A percentile compares a stretch with the other conserved stretches of the same genome.
Evolutionary conservation across 2,329 filamentous ascomycete genomes (phyloP).

Genomic region (Acephala macrosclerotiorum): DNA sequence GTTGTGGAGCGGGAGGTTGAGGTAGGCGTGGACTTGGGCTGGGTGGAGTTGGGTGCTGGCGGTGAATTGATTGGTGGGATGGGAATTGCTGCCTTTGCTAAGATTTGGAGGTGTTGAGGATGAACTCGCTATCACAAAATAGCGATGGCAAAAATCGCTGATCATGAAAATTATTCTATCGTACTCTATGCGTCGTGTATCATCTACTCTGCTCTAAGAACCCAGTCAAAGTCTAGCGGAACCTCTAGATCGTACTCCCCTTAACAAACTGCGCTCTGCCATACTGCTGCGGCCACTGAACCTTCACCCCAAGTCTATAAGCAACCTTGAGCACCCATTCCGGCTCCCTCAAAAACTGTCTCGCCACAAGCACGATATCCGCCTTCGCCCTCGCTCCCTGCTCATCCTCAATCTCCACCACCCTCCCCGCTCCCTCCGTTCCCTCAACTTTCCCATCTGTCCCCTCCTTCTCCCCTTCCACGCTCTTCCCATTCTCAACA

Average conservation of each 20-base stretch:
- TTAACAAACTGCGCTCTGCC: slow-evolving; percentile 34
- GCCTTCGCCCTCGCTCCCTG: slow-evolving; percentile 44
- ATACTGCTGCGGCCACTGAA: slow-evolving; percentile 65
- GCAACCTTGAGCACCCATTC: slow-evolving; percentile 78
- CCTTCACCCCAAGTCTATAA: slow-evolving; percentile 72
- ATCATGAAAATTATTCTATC: slow-evolving; percentile 3
- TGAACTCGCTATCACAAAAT: neutral
- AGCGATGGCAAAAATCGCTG: neutral
- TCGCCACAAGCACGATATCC: slow-evolving; percentile 75
- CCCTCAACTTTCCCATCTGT: slow-evolving; percentile 18
- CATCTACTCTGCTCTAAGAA: neutral
- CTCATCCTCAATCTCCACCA: slow-evolving; percentile 24
- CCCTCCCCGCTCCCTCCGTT: neutral
- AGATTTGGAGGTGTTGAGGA: neutral
- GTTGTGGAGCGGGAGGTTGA: too few relatives aligned
- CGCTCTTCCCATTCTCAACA: slow-evolving; percentile 11
- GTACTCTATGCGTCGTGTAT: slow-evolving; percentile 12
- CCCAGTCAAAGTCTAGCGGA: neutral
- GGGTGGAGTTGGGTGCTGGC: neutral
- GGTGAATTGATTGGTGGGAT: neutral
- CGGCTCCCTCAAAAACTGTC: slow-evolving; percentile 84
- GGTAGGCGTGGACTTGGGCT: slow-evolving; percentile 9
- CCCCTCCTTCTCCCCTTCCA: neutral
- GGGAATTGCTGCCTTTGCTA: neutral
- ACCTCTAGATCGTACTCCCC: slow-evolving; percentile 35